Evolutionary conservation across 352 stramenopile genomes (phyloP).

Genomic region (Phytophthora tentaculata): DNA sequence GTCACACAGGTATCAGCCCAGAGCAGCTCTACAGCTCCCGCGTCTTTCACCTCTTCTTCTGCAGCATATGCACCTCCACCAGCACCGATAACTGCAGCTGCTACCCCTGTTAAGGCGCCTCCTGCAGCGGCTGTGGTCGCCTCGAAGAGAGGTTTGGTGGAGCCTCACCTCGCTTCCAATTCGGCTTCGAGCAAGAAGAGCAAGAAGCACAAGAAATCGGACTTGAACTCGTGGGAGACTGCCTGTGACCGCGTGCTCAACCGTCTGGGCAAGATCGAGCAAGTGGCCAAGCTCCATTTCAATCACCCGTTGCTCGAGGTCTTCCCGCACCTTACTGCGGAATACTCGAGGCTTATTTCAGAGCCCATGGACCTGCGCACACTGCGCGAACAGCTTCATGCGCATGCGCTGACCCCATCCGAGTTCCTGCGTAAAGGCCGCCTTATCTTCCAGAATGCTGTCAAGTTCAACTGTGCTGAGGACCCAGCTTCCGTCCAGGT

Average conservation of each 20-base stretch:
- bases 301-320: conserved; percentile 76
- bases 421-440: conserved; percentile 81
- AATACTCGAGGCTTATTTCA: conserved; percentile 70
- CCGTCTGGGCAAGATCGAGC: conserved; percentile 76
- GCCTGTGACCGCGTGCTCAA: conserved; percentile 76
- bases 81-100: conserved; percentile 3
- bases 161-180: conserved; percentile 30
- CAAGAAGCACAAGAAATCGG: conserved; percentile 82
- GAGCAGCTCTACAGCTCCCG: conserved; percentile 3
- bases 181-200: conserved; percentile 54
- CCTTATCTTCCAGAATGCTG: conserved; percentile 85
- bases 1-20: conserved; percentile 11
- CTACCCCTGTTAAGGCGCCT: conserved; percentile 1
- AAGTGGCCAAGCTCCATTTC: conserved; percentile 83
- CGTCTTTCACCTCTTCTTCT: not conserved
- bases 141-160: conserved; percentile 45
- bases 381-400: conserved; percentile 66
- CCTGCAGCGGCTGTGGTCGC: conserved; percentile 23
- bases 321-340: conserved; percentile 69
- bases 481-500: conserved; percentile 77
- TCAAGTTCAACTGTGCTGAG: conserved; percentile 80
- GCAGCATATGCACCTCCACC: not conserved
- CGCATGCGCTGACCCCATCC: conserved; percentile 48
- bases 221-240: conserved; percentile 77
- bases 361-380: conserved; percentile 87